Evolutionary conservation across 192 early-diverging fungal genomes (phyloP), one percentile per base, ranked within the genome.

Genomic region (Diversispora epigaea): DNA sequence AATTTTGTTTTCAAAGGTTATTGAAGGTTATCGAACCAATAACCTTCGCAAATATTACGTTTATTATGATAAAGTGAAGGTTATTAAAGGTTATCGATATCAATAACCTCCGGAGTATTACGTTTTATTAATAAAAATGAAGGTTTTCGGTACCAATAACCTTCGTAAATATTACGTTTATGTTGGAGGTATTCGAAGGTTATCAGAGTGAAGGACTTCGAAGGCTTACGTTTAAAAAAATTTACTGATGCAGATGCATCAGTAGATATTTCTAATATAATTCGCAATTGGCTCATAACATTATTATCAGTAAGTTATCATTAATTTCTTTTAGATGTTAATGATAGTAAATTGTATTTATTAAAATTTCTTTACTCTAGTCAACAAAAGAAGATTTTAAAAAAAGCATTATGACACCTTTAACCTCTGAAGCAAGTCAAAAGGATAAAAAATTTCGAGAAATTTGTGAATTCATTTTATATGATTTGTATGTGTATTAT

Each of bases 371-470:
- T 70, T 55, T 40, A 54, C 50, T 49, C 40, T 55, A 70, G 68
- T 70, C 52, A 43, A 15, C 49, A 55, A 70, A 70, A 56, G 50
- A 70, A n/a, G 52, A 40, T 10, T 70, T 70, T 17, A 25, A 25
- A n/a, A 70, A 39, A 54, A 25, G 1, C 41, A 70, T 70, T 1
- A 56, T 70, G 52, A 41, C 50, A 21, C 68, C 68, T 46, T 70
- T 70, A 52, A 55, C 12, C 52, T 52, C 68, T 25, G 52, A 65
- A 65, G 63, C 63, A 65, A 65, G 22, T 58, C 63, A 3, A 65
- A 65, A 65, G 43, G 63, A 70, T 70, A 22, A 54, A 43, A 11
- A 68, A 54, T 70, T 70, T 70, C 68, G 39, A 14, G n/a, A 70
- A 52, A 19, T 70, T 55, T 70, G 68, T 50, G 50, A 70, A 17